phyloP scores from a whole-genome alignment of 352 stramenopile species.

The Globisporangium middletonii region DNA sequence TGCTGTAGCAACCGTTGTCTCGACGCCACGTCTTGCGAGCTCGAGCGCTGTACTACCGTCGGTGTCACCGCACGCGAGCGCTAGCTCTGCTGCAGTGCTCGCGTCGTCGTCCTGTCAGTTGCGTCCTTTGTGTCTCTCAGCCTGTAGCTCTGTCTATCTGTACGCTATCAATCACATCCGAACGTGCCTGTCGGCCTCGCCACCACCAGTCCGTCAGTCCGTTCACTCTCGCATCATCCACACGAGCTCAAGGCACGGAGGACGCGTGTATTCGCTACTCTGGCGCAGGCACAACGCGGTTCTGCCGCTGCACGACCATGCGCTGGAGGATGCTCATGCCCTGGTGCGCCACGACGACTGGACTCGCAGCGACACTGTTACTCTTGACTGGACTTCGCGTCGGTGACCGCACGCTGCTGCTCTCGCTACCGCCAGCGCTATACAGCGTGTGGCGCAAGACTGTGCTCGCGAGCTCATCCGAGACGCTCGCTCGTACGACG shows the following conservation, averaged over 20 bases:
- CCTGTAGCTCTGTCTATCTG: no score
- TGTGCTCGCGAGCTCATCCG: conserved; percentile 1
- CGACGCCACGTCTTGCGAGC: no score
- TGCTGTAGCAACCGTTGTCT: no score
- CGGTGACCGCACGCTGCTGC: neutral
- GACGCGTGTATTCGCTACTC: neutral
- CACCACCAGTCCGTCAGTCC: neutral
- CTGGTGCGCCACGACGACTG: conserved; percentile 5
- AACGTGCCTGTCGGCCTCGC: no score
- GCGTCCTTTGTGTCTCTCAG: no score
- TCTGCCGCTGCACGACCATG: conserved; percentile 51
- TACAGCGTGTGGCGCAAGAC: conserved; percentile 1
- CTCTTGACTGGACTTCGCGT: conserved; percentile 5
- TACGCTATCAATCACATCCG: no score
- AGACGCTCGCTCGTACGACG: conserved; percentile 4
- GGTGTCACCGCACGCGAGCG: no score
- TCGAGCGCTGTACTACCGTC: no score
- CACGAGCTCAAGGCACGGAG: neutral
- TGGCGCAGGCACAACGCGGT: conserved; percentile 28
- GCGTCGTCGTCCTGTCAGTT: no score
- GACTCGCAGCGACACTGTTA: neutral
- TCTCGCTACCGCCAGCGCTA: neutral
- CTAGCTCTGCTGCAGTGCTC: no score
- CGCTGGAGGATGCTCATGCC: conserved; percentile 44
- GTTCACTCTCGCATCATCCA: neutral